phyloP scores from a whole-genome alignment of 768 basidiomycete species.

The Suillus hirtellus region DNA sequence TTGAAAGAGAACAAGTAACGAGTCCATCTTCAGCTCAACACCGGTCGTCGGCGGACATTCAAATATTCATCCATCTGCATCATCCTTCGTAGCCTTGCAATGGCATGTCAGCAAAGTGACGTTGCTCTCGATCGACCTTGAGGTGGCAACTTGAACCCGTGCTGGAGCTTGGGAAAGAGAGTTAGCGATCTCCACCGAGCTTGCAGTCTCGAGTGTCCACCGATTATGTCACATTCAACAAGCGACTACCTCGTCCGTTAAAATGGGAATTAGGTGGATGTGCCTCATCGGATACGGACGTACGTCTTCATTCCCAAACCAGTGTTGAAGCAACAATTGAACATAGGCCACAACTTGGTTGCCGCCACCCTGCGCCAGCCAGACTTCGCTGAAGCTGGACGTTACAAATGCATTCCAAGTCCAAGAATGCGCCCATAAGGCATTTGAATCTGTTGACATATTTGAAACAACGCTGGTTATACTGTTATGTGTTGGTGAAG shows the following conservation, averaged over 20 bases:
- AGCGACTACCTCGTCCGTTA: background rate
- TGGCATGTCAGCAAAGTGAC: background rate
- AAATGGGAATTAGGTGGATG: background rate
- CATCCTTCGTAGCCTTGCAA: background rate
- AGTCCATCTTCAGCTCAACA: background rate
- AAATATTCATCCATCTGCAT: background rate
- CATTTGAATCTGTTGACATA: background rate
- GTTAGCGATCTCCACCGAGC: background rate
- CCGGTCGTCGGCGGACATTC: background rate
- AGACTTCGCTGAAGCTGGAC: background rate
- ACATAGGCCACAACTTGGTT: slow-evolving; percentile 32
- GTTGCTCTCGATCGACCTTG: background rate
- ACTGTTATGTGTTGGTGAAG: background rate
- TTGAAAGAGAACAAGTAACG: background rate
- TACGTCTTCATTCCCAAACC: slow-evolving; percentile 25
- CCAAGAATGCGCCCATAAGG: background rate
- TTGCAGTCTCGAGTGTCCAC: background rate
- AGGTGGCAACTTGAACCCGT: background rate
- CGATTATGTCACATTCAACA: background rate
- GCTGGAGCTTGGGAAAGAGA: background rate
- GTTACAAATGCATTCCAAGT: background rate
- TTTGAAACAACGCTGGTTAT: slow-evolving; percentile 27
- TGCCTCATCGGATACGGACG: slow-evolving; percentile 29
- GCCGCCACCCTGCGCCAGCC: slow-evolving; percentile 42
- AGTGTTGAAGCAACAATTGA: too few relatives aligned